phyloP scores from a whole-genome alignment of 805 yeast genomes.

The Candida koratica region DNA sequence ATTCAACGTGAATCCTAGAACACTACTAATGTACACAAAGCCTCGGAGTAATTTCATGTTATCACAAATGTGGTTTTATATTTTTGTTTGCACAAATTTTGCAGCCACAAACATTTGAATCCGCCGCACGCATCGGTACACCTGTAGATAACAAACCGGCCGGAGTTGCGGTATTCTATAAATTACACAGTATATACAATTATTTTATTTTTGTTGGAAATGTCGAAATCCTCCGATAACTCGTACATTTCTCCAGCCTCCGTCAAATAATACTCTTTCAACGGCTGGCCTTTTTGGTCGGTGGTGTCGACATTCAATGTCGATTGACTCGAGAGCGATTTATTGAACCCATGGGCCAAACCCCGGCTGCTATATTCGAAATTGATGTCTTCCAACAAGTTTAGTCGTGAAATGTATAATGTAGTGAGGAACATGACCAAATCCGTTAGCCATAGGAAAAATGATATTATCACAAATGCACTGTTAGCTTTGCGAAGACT shows the following conservation, averaged over 20 bases:
- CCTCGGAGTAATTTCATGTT: no score
- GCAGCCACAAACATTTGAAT: no score
- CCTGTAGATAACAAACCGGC: no score
- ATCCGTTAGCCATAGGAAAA: conserved; percentile 36
- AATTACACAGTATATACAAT: conserved; percentile 31
- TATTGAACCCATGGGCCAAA: conserved; percentile 15
- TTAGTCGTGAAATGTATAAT: conserved; percentile 34
- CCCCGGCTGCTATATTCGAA: conserved; percentile 28
- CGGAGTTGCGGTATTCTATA: no score
- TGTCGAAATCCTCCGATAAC: conserved; percentile 18
- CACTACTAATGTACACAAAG: background rate
- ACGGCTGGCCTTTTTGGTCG: conserved; percentile 15
- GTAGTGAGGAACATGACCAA: conserved; percentile 38
- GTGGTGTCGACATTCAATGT: conserved; percentile 8
- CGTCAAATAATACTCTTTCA: conserved; percentile 26
- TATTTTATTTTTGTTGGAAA: conserved; percentile 23
- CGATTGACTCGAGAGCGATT: conserved; percentile 9
- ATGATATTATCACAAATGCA: conserved; percentile 35
- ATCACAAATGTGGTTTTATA: background rate
- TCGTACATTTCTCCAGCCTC: conserved; percentile 32
- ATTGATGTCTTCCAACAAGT: conserved; percentile 29
- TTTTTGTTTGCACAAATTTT: conserved; percentile 1
- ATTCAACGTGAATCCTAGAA: conserved; percentile 3
- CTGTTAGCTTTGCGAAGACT: conserved; percentile 31
- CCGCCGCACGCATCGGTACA: no score